Conservation (phyloP, 768 basidiomycete genomes). For the Auricularia sp. region DNA sequence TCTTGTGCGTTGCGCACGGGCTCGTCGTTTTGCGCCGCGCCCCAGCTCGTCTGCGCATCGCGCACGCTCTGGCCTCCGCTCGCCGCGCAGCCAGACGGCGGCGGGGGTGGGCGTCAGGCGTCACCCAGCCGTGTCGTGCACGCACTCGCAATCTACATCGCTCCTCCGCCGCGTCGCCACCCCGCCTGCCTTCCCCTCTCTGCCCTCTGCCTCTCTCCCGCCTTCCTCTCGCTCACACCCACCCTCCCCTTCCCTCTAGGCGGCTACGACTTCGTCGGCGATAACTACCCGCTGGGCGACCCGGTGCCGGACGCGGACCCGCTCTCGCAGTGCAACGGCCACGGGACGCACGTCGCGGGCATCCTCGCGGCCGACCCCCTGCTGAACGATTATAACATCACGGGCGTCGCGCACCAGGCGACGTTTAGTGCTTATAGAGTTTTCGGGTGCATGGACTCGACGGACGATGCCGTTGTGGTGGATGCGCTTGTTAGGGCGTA, state of each 20-base stretch:
- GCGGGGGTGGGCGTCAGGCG: too few species aligned
- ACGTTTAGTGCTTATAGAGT: slow-evolving; percentile 19
- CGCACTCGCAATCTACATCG: neutral
- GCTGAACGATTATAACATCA: slow-evolving; percentile 23
- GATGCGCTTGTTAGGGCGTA: slow-evolving; percentile 8
- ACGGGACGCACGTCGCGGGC: slow-evolving; percentile 9
- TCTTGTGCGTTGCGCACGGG: too few species aligned
- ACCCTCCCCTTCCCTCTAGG: neutral
- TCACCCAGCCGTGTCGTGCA: too few species aligned
- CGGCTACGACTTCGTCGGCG: slow-evolving; percentile 11
- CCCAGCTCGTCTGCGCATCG: too few species aligned
- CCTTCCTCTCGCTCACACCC: too few species aligned
- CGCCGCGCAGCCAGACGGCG: too few species aligned
- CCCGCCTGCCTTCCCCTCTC: too few species aligned
- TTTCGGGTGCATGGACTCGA: slow-evolving; percentile 11
- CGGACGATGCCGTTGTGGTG: slow-evolving; percentile 15
- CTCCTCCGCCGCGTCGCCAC: too few species aligned
- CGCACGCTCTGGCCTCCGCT: too few species aligned
- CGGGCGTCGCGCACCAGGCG: slow-evolving; percentile 28
- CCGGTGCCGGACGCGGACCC: slow-evolving; percentile 8
- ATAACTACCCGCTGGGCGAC: slow-evolving; percentile 11
- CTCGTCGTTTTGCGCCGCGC: too few species aligned
- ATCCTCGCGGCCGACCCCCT: slow-evolving; percentile 21
- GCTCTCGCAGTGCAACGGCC: slow-evolving; percentile 5
- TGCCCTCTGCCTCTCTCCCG: too few species aligned